These are phyloP conservation scores for Botrytis deweyae DNA, from an alignment of 2,329 filamentous ascomycete species.

Conservation along the genomic window DNA sequence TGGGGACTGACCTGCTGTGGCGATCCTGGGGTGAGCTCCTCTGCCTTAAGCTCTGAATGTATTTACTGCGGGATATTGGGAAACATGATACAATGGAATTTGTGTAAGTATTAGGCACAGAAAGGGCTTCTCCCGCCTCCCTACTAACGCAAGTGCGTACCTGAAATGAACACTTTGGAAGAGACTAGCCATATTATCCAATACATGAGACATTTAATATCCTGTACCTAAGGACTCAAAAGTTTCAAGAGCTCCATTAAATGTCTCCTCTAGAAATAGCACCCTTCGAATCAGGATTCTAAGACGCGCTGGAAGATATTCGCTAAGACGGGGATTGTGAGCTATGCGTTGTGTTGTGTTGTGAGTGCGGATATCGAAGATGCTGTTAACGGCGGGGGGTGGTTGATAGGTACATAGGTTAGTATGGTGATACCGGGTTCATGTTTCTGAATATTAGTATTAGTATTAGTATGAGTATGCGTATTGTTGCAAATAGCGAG, in stretches of 20 bases:
- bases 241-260: not conserved
- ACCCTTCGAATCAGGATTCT: not conserved
- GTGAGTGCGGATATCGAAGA: not conserved
- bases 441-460: too few relatives aligned
- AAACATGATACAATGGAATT: not conserved
- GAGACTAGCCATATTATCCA: not conserved
- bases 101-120: not conserved
- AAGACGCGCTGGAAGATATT: not conserved
- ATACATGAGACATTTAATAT: not conserved
- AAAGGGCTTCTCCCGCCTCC: not conserved
- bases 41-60: not conserved
- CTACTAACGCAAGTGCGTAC: not conserved
- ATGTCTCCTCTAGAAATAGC: not conserved
- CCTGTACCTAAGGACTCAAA: not conserved
- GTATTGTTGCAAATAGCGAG: too few relatives aligned
- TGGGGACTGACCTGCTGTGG: not conserved
- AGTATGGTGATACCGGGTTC: too few relatives aligned
- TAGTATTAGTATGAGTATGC: too few relatives aligned
- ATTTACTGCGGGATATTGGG: not conserved
- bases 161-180: not conserved
- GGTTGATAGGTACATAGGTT: too few relatives aligned
- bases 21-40: not conserved
- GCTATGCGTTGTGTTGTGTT: not conserved
- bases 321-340: not conserved
- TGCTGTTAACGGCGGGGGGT: too few relatives aligned